Evolutionary conservation across 2,329 filamentous ascomycete species (phyloP).

Genomic region (Plenodomus biglobosus): DNA sequence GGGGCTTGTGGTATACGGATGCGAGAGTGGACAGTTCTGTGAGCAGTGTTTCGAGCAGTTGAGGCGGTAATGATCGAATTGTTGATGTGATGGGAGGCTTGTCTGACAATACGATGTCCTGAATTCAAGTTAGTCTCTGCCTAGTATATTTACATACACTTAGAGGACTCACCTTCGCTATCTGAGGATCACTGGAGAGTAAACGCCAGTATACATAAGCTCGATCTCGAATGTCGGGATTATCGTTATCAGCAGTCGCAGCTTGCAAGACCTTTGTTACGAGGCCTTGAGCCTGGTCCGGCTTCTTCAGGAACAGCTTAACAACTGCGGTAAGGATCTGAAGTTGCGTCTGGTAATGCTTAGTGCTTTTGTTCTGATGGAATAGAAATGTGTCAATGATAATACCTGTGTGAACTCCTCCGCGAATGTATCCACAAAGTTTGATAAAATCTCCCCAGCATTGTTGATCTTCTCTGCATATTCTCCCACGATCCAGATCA

Average conservation of each 20-base stretch:
- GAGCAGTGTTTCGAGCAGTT: slow-evolving; percentile 86
- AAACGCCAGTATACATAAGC: slow-evolving; percentile 99
- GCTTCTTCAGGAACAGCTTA: slow-evolving; percentile 96
- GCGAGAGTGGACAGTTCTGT: slow-evolving; percentile 90
- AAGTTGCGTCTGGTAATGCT: slow-evolving; percentile 74
- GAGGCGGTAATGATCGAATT: slow-evolving; percentile 82
- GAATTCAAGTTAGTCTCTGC: slow-evolving; percentile 5
- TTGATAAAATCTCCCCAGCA: slow-evolving; percentile 87
- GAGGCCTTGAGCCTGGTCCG: slow-evolving; percentile 83
- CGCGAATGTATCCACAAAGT: slow-evolving; percentile 91
- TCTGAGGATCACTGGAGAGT: slow-evolving; percentile 84
- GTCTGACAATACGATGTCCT: slow-evolving; percentile 87
- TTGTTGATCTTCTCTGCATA: slow-evolving; percentile 99
- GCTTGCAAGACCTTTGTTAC: slow-evolving; percentile 93
- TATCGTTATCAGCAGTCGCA: slow-evolving; percentile 93
- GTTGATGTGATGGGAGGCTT: slow-evolving; percentile 94
- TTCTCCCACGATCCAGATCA: slow-evolving; percentile 99
- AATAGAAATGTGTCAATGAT: not conserved
- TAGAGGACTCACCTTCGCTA: slow-evolving; percentile 69
- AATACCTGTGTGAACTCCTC: slow-evolving; percentile 92
- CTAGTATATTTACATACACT: not conserved
- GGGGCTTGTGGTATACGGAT: slow-evolving; percentile 97
- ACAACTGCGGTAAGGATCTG: slow-evolving; percentile 97
- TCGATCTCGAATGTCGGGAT: slow-evolving; percentile 93
- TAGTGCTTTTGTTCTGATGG: slow-evolving; percentile 19